Evolutionary conservation across 106 monocot species (phyloP).

Genomic region (Triglochin maritima): DNA sequence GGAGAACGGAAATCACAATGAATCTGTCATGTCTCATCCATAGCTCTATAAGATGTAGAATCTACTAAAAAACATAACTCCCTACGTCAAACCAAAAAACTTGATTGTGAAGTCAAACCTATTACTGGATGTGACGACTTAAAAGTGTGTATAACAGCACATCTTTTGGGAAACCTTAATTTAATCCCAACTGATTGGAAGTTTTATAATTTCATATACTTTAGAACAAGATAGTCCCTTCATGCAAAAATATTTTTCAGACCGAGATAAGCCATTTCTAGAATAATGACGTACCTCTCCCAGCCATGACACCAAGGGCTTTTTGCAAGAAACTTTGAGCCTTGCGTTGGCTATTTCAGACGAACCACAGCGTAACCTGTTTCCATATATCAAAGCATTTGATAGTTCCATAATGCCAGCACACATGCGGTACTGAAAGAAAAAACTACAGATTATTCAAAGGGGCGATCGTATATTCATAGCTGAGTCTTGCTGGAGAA

Average conservation of each 20-base stretch:
- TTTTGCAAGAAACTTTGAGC: conserved; percentile 34
- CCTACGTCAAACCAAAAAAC: no score
- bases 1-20: no score
- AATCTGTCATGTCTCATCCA: no score
- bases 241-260: neutral
- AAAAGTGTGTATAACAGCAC: no score
- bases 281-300: conserved; percentile 39
- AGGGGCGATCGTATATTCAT: no score
- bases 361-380: conserved; percentile 86
- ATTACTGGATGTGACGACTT: no score
- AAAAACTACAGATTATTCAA: conserved; percentile 3
- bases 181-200: no score
- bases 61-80: no score
- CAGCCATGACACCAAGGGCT: conserved; percentile 41
- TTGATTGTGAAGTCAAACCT: no score
- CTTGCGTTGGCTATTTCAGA: conserved; percentile 69
- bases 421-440: conserved; percentile 87
- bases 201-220: no score
- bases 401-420: conserved; percentile 93
- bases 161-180: no score
- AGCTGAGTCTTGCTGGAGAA: neutral
- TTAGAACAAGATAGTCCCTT: neutral
- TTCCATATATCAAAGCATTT: conserved; percentile 88
- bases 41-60: no score
- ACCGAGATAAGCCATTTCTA: neutral